phyloP scores from a whole-genome alignment of 202 grass and related monocot genomes.

The Setaria italica region DNA sequence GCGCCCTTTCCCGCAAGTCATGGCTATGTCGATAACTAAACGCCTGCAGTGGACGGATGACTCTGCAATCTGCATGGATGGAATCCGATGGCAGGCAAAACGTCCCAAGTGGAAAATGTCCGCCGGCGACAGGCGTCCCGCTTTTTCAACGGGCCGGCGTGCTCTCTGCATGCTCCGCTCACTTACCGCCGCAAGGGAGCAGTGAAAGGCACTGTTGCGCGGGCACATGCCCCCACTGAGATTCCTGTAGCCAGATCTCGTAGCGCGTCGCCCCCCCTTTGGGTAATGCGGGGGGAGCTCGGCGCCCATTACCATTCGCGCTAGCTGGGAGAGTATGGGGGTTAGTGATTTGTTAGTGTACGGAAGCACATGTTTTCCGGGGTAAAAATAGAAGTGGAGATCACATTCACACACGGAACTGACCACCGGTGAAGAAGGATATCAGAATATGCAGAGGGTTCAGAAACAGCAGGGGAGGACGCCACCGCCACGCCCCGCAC shows the following conservation, averaged over 20 bases:
- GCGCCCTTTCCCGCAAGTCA: slow-evolving; percentile 27
- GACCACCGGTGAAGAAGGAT: background rate
- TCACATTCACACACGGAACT: slow-evolving; percentile 7
- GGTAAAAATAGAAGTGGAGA: background rate
- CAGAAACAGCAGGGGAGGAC: background rate
- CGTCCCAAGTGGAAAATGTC: slow-evolving; percentile 28
- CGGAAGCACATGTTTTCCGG: background rate
- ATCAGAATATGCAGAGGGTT: background rate
- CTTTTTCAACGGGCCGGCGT: slow-evolving; percentile 34
- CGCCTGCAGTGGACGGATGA: slow-evolving; percentile 16
- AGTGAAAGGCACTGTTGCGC: slow-evolving; percentile 5
- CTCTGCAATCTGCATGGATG: background rate
- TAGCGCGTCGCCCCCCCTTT: background rate
- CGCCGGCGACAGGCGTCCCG: slow-evolving; percentile 6
- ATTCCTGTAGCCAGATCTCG: slow-evolving; percentile 34
- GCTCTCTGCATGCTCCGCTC: background rate
- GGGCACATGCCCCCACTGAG: slow-evolving; percentile 30
- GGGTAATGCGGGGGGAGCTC: background rate
- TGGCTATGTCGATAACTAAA: slow-evolving; percentile 20
- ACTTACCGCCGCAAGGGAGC: slow-evolving; percentile 17
- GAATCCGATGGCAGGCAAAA: slow-evolving; percentile 34
- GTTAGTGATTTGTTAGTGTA: background rate
- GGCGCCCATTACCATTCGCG: background rate
- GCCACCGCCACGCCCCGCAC: background rate
- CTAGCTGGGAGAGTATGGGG: background rate